Evolutionary conservation across 1,284 basidiomycete genomes (phyloP).

Genomic region (Phaffia rhodozyma): DNA sequence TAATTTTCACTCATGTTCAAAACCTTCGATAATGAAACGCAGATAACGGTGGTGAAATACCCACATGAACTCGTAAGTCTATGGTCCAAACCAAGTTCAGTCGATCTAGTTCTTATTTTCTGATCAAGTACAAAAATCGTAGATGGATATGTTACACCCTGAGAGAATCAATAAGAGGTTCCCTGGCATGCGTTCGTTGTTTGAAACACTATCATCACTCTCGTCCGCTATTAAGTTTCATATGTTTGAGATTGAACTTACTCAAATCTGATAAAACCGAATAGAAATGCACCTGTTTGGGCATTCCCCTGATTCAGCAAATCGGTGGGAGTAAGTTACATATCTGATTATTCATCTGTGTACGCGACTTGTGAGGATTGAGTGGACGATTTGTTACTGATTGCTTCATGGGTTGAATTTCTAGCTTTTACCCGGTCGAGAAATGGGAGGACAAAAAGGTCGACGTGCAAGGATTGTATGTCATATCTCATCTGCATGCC

Average conservation of each 20-base stretch:
- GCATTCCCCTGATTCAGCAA: conserved; percentile 14
- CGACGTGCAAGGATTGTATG: conserved; percentile 10
- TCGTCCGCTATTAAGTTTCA: too few species aligned
- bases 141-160: conserved; percentile 3
- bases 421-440: neutral
- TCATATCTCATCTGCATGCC: neutral
- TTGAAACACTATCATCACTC: neutral
- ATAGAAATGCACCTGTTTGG: conserved; percentile 16
- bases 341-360: too few species aligned
- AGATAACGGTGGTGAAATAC: conserved; percentile 16
- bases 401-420: too few species aligned
- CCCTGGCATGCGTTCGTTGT: neutral
- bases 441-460: conserved; percentile 7
- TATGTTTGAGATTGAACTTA: too few species aligned
- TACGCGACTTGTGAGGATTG: too few species aligned
- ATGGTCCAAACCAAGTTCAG: too few species aligned
- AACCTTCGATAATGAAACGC: neutral
- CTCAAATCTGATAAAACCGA: too few species aligned
- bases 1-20: neutral
- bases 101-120: too few species aligned
- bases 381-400: too few species aligned
- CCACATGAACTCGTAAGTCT: conserved; percentile 3
- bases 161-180: neutral
- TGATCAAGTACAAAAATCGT: too few species aligned
- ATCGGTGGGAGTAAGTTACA: conserved; percentile 9